Evolutionary conservation across 2,329 filamentous ascomycete genomes (phyloP), one percentile per base, ranked within the genome.

Genomic region (Alternaria tenuissima): DNA sequence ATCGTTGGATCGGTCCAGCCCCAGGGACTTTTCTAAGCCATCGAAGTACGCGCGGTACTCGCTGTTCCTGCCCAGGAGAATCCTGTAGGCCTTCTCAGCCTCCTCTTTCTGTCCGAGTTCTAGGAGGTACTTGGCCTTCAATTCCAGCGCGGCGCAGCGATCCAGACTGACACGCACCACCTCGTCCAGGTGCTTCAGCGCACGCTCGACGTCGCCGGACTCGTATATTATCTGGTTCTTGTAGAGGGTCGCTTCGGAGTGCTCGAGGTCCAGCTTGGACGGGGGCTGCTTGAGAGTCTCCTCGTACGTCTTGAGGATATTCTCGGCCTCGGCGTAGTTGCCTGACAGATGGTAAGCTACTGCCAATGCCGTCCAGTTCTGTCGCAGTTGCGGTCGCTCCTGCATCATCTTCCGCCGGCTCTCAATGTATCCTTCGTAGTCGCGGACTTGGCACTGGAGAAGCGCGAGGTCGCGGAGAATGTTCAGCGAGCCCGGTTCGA

Each of bases 351-450:
- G 95, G 76, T 97, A 89, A 36, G 94, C 95, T 58, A 98, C 91
- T 41, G 95, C 95, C 62, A 99, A 83, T n/a, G 93, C 95, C 5
- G 95, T 98, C 96, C 96, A 99, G 80, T 94, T 97, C 81, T 96
- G 92, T 68, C 96, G 87, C 62, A 95, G 75, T 66, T 89, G 88
- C 2, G 95, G 91, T 60, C 91, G 88, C 44, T 91, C 88, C 78
- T 95, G 90, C 66, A 99, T 85, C 90, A 99, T 98, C 57, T 89
- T 85, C 64, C 87, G 90, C 69, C 95, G 88, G 81, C 93, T 98
- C 79, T 94, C 90, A 66, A 97, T 88, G 77, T 98, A 98, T 54
- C 95, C 95, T 67, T 90, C 86, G 80, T 94, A 98, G 81, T 99
- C 95, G 71, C 95, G 89, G 88, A 97, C 97, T 82, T 99, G 95